Percentiles rank a stretch among this genome's conserved stretches.
Conservation (phyloP, 2,329 filamentous ascomycete genomes). For the Kalmusia sp. region DNA sequence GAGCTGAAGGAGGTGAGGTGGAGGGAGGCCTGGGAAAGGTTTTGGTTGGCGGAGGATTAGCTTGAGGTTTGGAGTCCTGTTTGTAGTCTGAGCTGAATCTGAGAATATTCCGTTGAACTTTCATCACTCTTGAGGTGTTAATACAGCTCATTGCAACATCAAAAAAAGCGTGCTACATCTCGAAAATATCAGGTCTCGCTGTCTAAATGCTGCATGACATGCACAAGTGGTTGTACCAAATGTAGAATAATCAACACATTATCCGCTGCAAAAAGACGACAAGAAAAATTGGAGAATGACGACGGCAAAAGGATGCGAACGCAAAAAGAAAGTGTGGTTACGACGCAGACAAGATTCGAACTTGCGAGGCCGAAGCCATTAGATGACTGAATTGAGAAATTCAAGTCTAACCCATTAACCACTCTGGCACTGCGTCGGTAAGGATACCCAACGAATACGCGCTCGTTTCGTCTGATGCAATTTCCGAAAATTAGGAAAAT, state of each 20-base stretch:
- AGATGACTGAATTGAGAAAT: constrained; percentile 45
- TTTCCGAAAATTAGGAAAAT: background rate
- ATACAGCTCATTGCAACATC: no score
- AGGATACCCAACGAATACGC: background rate
- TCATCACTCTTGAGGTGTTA: no score
- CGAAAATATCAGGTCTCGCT: no score
- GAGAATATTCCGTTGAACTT: no score
- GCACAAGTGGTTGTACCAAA: no score
- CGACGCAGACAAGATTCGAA: constrained; percentile 46
- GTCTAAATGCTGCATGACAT: no score
- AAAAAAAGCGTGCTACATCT: no score
- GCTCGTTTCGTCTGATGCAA: background rate
- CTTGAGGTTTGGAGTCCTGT: no score
- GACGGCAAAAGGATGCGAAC: background rate
- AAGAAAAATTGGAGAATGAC: no score
- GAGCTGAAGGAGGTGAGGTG: constrained; percentile 25
- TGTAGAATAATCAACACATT: no score
- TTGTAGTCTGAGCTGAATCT: no score
- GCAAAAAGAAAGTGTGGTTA: constrained; percentile 7
- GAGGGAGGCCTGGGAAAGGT: constrained; percentile 26
- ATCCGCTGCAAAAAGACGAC: no score
- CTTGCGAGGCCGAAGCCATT: constrained; percentile 51
- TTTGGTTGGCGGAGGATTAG: constrained; percentile 20
- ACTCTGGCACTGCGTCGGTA: constrained; percentile 45
- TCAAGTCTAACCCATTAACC: constrained; percentile 54